These are phyloP conservation scores for Lyophyllum shimeji DNA, from an alignment of 768 basidiomycete genomes.

Conservation along the genomic window DNA sequence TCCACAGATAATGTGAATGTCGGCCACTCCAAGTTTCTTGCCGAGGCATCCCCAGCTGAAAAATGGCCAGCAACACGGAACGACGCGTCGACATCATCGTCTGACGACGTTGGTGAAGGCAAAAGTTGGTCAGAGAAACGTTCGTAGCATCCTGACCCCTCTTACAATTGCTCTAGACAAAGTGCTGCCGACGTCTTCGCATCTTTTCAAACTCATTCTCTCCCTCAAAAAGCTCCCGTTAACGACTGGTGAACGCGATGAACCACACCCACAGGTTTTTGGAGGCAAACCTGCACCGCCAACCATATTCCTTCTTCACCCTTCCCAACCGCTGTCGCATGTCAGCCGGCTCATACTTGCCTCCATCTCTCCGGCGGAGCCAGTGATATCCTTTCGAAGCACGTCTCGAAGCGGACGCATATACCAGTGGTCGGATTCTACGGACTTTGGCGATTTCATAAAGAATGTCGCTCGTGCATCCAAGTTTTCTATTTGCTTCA, in stretches of 20 bases:
- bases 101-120: slow-evolving; percentile 27
- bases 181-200: slow-evolving; percentile 59
- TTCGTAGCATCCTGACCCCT: neutral
- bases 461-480: slow-evolving; percentile 56
- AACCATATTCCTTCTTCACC: slow-evolving; percentile 64
- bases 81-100: slow-evolving; percentile 19
- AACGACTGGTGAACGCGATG: slow-evolving; percentile 7
- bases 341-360: slow-evolving; percentile 55
- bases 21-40: slow-evolving; percentile 41
- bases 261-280: neutral
- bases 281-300: slow-evolving; percentile 25
- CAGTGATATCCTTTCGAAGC: slow-evolving; percentile 46
- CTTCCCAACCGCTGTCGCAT: slow-evolving; percentile 69
- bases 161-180: slow-evolving; percentile 40
- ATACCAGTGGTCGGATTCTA: slow-evolving; percentile 63
- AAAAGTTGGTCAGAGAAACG: slow-evolving; percentile 31
- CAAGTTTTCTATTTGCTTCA: slow-evolving; percentile 50
- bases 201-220: slow-evolving; percentile 65
- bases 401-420: slow-evolving; percentile 27
- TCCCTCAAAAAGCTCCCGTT: slow-evolving; percentile 38
- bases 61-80: slow-evolving; percentile 30
- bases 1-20: slow-evolving; percentile 34
- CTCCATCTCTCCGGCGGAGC: slow-evolving; percentile 34
- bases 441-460: slow-evolving; percentile 67
- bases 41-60: slow-evolving; percentile 34